Evolutionary conservation across 2,329 filamentous ascomycete genomes (phyloP).

Genomic region (Ambrosiella beaveri): DNA sequence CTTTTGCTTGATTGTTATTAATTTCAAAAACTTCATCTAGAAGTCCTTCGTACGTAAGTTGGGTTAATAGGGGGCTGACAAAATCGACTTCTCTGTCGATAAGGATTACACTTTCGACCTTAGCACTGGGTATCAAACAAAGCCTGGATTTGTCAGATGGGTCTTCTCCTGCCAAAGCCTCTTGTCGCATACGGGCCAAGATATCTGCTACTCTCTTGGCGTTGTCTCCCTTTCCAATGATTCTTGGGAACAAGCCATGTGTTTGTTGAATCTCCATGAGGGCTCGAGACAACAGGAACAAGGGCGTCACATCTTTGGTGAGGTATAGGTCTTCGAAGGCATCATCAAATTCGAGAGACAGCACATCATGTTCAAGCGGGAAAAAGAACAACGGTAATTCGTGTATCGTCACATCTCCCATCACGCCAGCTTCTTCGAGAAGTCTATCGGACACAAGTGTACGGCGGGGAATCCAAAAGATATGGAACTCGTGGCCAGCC

Average conservation of each 20-base stretch:
- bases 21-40: constrained; percentile 90
- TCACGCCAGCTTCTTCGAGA: constrained; percentile 78
- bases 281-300: constrained; percentile 74
- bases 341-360: constrained; percentile 80
- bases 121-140: constrained; percentile 67
- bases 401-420: constrained; percentile 78
- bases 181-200: constrained; percentile 77
- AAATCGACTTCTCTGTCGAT: constrained; percentile 93
- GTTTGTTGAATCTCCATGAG: constrained; percentile 87
- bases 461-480: constrained; percentile 88
- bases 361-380: constrained; percentile 73
- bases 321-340: constrained; percentile 78
- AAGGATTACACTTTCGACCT: constrained; percentile 79
- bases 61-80: constrained; percentile 78
- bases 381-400: constrained; percentile 84
- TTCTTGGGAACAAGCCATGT: constrained; percentile 83
- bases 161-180: constrained; percentile 66
- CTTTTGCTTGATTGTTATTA: constrained; percentile 78
- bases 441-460: constrained; percentile 83
- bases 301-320: constrained; percentile 77
- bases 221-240: constrained; percentile 90
- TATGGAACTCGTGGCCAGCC: constrained; percentile 85
- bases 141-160: constrained; percentile 41
- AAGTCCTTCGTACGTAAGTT: constrained; percentile 89
- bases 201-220: constrained; percentile 77